phyloP scores from a whole-genome alignment of 805 yeast genomes.

The Myxozyma geophila region DNA sequence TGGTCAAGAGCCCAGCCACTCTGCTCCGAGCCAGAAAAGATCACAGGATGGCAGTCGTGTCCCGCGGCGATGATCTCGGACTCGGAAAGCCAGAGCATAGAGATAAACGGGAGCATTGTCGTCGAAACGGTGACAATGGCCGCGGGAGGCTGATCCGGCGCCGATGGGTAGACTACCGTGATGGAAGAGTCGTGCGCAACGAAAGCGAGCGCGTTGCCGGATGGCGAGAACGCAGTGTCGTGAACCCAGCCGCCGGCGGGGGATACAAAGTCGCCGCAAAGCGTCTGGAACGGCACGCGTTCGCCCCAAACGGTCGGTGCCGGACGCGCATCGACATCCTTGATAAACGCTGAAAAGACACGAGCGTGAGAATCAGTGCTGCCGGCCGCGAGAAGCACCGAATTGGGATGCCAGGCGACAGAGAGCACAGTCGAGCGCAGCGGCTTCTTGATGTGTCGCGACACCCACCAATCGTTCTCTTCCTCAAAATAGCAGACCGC shows the following conservation, averaged over 20 bases:
- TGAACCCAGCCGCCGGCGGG: conserved; percentile 89
- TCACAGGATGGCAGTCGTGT: conserved; percentile 86
- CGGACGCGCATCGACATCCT: conserved; percentile 85
- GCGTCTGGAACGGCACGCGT: conserved; percentile 89
- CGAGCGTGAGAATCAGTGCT: conserved; percentile 92
- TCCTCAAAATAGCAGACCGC: conserved; percentile 96
- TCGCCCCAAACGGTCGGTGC: conserved; percentile 88
- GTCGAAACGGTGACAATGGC: conserved; percentile 65
- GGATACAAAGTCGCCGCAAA: conserved; percentile 78
- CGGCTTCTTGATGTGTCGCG: conserved; percentile 96
- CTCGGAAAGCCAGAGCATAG: conserved; percentile 71
- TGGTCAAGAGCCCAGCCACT: conserved; percentile 62
- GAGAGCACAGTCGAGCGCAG: conserved; percentile 81
- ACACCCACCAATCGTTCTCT: conserved; percentile 99
- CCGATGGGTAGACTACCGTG: conserved; percentile 76
- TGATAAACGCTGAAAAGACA: conserved; percentile 85
- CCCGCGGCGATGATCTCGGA: conserved; percentile 83
- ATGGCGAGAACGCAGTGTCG: conserved; percentile 82
- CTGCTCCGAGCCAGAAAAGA: conserved; percentile 68
- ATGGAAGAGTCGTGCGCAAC: conserved; percentile 88
- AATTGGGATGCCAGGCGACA: conserved; percentile 92
- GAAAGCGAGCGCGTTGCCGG: conserved; percentile 76
- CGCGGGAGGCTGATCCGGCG: conserved; percentile 65
- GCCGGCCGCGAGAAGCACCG: conserved; percentile 84
- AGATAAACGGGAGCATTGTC: conserved; percentile 75